phyloP scores from a whole-genome alignment of 345 rosid species.

The Dipteronia sinensis region DNA sequence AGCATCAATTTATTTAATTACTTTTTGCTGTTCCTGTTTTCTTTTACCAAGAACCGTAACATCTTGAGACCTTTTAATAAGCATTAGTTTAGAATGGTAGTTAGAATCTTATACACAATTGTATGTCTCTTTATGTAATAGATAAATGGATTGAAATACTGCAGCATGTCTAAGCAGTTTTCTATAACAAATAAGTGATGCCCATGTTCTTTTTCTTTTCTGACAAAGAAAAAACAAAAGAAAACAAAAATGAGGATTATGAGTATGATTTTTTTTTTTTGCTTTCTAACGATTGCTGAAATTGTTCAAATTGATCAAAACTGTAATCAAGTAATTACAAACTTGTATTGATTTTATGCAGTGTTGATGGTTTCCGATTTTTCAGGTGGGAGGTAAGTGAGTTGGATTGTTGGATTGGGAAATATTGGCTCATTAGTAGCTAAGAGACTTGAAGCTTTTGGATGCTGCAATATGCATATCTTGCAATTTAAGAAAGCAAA shows the following conservation, averaged over 20 bases:
- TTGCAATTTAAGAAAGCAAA: slow-evolving; percentile 48
- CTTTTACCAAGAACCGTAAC: neutral
- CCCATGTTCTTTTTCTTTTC: too few relatives aligned
- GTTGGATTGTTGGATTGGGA: slow-evolving; percentile 60
- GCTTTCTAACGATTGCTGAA: too few relatives aligned
- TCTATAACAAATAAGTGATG: too few relatives aligned
- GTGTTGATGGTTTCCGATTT: slow-evolving; percentile 9
- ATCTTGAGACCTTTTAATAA: neutral
- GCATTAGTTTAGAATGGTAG: too few relatives aligned
- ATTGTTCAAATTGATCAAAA: too few relatives aligned
- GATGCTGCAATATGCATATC: slow-evolving; percentile 45
- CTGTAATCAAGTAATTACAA: neutral
- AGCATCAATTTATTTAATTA: too few relatives aligned
- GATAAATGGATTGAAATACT: neutral
- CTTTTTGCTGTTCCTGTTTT: neutral
- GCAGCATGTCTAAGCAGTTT: too few relatives aligned
- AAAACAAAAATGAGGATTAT: too few relatives aligned
- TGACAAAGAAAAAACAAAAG: too few relatives aligned
- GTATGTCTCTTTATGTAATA: neutral
- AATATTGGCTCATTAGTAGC: slow-evolving; percentile 44
- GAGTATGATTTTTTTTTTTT: too few relatives aligned
- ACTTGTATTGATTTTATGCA: too few relatives aligned
- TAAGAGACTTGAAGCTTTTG: slow-evolving; percentile 50
- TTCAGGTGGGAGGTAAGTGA: slow-evolving; percentile 46
- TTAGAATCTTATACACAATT: too few relatives aligned